Evolutionary conservation across 768 basidiomycete species (phyloP).

Genomic region (Plicaturopsis crispa): DNA sequence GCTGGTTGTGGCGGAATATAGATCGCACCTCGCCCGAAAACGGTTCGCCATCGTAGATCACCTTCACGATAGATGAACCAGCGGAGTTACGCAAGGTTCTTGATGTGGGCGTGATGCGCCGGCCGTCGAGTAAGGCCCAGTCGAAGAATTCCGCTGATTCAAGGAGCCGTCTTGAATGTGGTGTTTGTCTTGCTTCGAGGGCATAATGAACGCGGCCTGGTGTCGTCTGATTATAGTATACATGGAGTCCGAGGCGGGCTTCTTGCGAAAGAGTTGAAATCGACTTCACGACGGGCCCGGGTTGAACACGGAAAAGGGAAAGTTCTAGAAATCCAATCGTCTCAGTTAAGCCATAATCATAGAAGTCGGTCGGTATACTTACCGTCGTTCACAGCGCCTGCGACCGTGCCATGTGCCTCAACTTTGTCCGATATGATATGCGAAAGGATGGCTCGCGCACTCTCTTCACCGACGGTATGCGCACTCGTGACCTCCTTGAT

Average conservation of each 20-base stretch:
- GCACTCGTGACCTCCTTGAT: background rate
- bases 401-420: conserved; percentile 11
- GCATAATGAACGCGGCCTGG: background rate
- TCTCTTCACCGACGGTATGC: too few species aligned
- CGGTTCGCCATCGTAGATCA: background rate
- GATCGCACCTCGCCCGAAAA: conserved; percentile 9
- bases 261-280: too few species aligned
- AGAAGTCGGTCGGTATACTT: too few species aligned
- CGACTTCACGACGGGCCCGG: too few species aligned
- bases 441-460: conserved; percentile 2
- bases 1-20: conserved; percentile 12
- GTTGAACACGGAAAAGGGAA: too few species aligned
- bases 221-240: background rate
- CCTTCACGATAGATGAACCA: conserved; percentile 11
- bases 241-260: too few species aligned
- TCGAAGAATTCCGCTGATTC: background rate
- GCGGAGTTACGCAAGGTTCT: conserved; percentile 3
- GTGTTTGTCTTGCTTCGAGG: background rate
- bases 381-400: conserved; percentile 8
- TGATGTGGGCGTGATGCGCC: conserved; percentile 8
- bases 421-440: background rate
- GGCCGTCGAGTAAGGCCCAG: conserved; percentile 11
- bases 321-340: too few species aligned
- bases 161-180: conserved; percentile 2
- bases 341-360: too few species aligned